phyloP scores from a whole-genome alignment of 73 alveolate genomes.

The Symbiodinium natans region DNA sequence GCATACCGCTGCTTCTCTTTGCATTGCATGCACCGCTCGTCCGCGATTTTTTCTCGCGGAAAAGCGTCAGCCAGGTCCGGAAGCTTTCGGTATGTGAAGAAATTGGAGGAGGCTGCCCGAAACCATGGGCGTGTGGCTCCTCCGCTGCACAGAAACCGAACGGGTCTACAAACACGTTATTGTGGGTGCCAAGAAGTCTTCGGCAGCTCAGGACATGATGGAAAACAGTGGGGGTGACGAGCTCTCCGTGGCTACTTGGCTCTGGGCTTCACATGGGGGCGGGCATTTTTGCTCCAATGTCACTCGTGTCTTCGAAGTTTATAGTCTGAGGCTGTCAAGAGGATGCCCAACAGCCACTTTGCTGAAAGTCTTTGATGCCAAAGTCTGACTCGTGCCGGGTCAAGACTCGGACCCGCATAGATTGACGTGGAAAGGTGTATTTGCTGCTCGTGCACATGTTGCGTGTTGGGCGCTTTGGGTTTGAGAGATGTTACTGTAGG shows the following conservation, averaged over 20 bases:
- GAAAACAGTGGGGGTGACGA: neutral
- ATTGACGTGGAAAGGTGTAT: too few relatives aligned
- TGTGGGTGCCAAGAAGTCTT: too few relatives aligned
- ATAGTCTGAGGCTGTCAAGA: conserved; percentile 73
- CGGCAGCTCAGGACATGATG: neutral
- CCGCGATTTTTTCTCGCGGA: too few relatives aligned
- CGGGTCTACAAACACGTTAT: too few relatives aligned
- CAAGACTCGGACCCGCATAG: too few relatives aligned
- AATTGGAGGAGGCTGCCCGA: conserved; percentile 73
- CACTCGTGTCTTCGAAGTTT: too few relatives aligned
- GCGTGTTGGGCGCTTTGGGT: neutral
- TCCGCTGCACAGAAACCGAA: neutral
- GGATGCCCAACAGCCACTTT: conserved; percentile 83
- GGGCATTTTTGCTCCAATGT: too few relatives aligned
- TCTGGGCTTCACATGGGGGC: neutral
- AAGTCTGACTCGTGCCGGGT: too few relatives aligned
- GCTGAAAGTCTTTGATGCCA: neutral
- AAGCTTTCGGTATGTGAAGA: conserved; percentile 53
- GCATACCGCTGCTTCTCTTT: too few relatives aligned
- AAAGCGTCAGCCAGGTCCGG: conserved; percentile 32
- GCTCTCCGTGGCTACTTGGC: neutral
- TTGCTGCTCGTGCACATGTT: neutral
- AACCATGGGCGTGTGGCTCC: conserved; percentile 83
- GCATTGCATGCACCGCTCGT: too few relatives aligned
- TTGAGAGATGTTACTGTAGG: too few relatives aligned